phyloP scores from a whole-genome alignment of 2,329 filamentous ascomycete species.

The Cercospora brassicicola region DNA sequence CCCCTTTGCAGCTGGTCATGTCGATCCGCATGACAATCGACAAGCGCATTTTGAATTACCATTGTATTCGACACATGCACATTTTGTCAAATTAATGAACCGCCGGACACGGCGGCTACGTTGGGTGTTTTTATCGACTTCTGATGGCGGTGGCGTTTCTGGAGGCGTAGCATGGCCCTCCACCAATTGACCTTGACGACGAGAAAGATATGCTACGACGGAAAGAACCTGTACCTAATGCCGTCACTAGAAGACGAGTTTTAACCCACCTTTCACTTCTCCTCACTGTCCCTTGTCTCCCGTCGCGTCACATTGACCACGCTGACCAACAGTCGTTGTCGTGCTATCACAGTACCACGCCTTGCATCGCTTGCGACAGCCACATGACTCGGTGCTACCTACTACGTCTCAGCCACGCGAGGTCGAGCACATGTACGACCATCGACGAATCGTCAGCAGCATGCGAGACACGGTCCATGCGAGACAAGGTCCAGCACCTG shows the following conservation, averaged over 20 bases:
- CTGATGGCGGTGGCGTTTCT: conserved; percentile 11
- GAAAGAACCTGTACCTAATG: conserved; percentile 15
- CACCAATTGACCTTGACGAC: not conserved
- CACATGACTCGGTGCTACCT: not conserved
- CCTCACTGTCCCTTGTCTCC: not conserved
- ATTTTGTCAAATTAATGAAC: conserved; percentile 10
- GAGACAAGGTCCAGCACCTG: too few relatives aligned
- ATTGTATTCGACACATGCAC: conserved; percentile 12
- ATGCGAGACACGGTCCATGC: not conserved
- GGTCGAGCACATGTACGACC: too few relatives aligned
- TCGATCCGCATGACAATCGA: conserved; percentile 6
- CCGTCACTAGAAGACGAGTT: conserved; percentile 19
- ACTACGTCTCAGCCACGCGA: not conserved
- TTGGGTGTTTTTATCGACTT: conserved; percentile 16
- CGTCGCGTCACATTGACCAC: not conserved
- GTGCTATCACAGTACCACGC: not conserved
- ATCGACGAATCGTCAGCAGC: not conserved
- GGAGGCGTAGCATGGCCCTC: conserved; percentile 5
- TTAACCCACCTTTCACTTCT: conserved; percentile 17
- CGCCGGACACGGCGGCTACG: not conserved
- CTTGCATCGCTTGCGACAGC: not conserved
- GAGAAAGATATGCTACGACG: conserved; percentile 11
- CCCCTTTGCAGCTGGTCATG: not conserved
- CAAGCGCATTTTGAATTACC: conserved; percentile 12
- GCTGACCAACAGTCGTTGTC: not conserved